Evolutionary conservation across 371 early-diverging fungal species (phyloP).

Genomic region (Mortierella polycephala): DNA sequence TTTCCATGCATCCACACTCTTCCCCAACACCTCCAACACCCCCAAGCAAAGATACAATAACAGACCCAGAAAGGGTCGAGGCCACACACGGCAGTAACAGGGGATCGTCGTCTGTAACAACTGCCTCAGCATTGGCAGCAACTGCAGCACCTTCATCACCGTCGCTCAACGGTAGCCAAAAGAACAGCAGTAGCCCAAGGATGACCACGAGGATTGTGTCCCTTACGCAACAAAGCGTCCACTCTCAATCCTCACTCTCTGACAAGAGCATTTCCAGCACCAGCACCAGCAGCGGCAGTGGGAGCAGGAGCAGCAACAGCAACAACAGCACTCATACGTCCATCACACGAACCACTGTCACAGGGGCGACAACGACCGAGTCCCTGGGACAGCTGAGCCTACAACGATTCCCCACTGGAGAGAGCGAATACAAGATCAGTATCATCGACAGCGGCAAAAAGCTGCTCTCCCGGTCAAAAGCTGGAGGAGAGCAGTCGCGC

Average conservation of each 20-base stretch:
- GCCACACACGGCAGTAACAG: not conserved
- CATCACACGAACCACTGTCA: conserved; percentile 17
- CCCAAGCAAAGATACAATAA: conserved; percentile 9
- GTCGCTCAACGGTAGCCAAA: not conserved
- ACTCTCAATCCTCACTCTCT: conserved; percentile 42
- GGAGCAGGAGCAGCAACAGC: conserved; percentile 16
- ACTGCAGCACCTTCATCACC: not conserved
- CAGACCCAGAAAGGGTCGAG: not conserved
- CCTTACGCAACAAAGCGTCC: conserved; percentile 29
- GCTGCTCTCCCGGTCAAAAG: conserved; percentile 4
- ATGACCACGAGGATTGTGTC: conserved; percentile 11
- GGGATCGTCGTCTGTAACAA: not conserved
- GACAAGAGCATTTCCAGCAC: conserved; percentile 25
- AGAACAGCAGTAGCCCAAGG: not conserved
- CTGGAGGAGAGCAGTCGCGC: conserved; percentile 8
- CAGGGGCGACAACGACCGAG: conserved; percentile 20
- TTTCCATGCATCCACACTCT: not conserved
- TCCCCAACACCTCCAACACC: conserved; percentile 6
- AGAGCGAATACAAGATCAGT: conserved; percentile 31
- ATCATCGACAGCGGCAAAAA: no score
- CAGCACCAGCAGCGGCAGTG: conserved; percentile 19
- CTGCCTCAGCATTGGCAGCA: not conserved
- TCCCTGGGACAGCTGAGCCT: conserved; percentile 36
- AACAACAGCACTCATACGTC: conserved; percentile 13
- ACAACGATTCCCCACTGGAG: conserved; percentile 51